Evolutionary conservation across 495 filamentous ascomycete genomes (phyloP).

Genomic region (Viridothelium virens): DNA sequence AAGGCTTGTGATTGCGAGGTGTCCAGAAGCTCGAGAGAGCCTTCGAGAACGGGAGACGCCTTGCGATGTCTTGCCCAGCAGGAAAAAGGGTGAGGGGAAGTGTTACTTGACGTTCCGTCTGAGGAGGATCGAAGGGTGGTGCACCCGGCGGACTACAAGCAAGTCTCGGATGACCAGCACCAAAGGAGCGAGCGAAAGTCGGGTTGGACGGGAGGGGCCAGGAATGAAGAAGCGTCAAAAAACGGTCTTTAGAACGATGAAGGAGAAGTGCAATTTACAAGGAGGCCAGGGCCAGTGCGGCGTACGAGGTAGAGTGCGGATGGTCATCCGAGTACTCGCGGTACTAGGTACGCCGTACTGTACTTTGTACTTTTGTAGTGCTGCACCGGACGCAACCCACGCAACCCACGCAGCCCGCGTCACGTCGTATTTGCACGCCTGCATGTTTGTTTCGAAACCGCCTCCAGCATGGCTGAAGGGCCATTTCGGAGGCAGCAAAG

Average conservation of each 20-base stretch:
- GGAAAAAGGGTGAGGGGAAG: not conserved
- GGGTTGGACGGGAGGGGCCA: not conserved
- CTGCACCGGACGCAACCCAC: too few species aligned
- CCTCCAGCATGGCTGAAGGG: not conserved
- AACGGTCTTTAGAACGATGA: not conserved
- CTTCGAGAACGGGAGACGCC: too few species aligned
- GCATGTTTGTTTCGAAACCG: conserved; percentile 4
- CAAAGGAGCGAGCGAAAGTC: not conserved
- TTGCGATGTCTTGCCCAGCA: not conserved
- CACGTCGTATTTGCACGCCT: too few species aligned
- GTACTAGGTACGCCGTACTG: not conserved
- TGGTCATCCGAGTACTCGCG: not conserved
- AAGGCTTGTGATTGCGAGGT: not conserved
- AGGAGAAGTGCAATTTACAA: not conserved
- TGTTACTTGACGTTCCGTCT: conserved; percentile 7
- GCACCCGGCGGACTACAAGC: not conserved
- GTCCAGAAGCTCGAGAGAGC: not conserved
- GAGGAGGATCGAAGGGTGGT: not conserved
- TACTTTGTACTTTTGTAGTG: too few species aligned
- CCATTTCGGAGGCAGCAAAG: not conserved
- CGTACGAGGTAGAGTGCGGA: conserved; percentile 9
- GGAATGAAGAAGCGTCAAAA: not conserved
- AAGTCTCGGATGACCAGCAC: not conserved
- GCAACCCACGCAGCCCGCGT: too few species aligned
- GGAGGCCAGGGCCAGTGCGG: not conserved